These are phyloP conservation scores for Boeremia exigua DNA, from an alignment of 2,329 filamentous ascomycete species.

Conservation along the genomic window DNA sequence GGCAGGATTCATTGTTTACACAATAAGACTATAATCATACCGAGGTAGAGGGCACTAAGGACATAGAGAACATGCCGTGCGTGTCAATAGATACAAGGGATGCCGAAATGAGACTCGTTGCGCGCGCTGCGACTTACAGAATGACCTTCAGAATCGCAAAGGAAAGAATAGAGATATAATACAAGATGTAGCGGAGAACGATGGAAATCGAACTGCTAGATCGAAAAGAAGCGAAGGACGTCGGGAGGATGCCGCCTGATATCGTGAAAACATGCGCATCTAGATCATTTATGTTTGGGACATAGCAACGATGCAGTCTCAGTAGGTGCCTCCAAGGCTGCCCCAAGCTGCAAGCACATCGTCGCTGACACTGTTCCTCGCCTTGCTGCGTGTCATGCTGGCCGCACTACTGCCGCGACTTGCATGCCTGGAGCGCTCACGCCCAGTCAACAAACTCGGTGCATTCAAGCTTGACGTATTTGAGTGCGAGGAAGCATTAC, in stretches of 20 bases:
- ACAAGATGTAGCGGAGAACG: neutral
- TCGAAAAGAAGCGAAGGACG: neutral
- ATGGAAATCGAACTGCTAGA: slow-evolving; percentile 2
- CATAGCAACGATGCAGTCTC: neutral
- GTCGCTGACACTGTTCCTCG: slow-evolving; percentile 51
- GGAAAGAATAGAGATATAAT: neutral
- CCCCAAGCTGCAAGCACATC: slow-evolving; percentile 57
- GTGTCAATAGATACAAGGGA: neutral
- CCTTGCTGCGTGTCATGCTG: slow-evolving; percentile 26
- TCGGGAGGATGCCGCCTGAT: neutral
- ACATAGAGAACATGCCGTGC: neutral
- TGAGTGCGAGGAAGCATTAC: slow-evolving; percentile 16
- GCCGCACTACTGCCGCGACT: slow-evolving; percentile 33
- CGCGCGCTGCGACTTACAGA: slow-evolving; percentile 16
- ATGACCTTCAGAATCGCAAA: neutral
- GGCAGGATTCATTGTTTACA: neutral
- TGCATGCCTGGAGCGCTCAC: slow-evolving; percentile 19
- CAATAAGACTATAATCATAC: neutral
- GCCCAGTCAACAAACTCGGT: neutral
- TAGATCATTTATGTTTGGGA: neutral
- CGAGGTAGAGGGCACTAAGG: neutral
- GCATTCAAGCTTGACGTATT: slow-evolving; percentile 14
- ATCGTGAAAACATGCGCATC: neutral
- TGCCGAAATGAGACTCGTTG: slow-evolving; percentile 2
- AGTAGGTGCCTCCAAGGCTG: slow-evolving; percentile 51